phyloP scores from a whole-genome alignment of 352 stramenopile species.

The Phytophthora foliorum region DNA sequence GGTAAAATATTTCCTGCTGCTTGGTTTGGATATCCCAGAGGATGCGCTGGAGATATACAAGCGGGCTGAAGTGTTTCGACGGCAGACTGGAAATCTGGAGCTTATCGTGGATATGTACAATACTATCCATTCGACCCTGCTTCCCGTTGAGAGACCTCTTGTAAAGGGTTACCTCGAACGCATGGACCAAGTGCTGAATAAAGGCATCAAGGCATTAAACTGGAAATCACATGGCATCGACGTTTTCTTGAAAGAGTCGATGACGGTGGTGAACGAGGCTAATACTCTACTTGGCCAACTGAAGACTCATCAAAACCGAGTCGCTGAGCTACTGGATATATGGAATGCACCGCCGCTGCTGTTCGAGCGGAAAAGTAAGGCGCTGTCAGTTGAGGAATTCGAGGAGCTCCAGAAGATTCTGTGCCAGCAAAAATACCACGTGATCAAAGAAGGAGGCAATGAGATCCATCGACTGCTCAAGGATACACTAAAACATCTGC shows the following conservation, averaged over 20 bases:
- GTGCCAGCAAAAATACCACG: constrained; percentile 85
- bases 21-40: constrained; percentile 91
- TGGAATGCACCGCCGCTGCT: constrained; percentile 83
- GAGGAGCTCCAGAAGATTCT: constrained; percentile 81
- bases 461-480: constrained; percentile 92
- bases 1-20: constrained; percentile 95
- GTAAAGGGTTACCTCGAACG: constrained; percentile 90
- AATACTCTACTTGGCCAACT: constrained; percentile 88
- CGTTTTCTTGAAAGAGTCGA: constrained; percentile 91
- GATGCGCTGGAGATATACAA: constrained; percentile 94
- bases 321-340: constrained; percentile 78
- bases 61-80: constrained; percentile 91
- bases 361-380: constrained; percentile 91
- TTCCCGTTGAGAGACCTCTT: constrained; percentile 92
- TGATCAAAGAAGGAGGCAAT: constrained; percentile 91
- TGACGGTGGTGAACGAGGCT: constrained; percentile 91
- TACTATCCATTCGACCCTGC: constrained; percentile 84
- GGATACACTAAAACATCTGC: constrained; percentile 90
- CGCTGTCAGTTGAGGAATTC: constrained; percentile 85
- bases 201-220: constrained; percentile 92
- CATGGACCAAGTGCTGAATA: constrained; percentile 91
- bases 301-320: constrained; percentile 88
- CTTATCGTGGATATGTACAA: constrained; percentile 96
- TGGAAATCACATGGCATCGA: constrained; percentile 96
- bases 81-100: constrained; percentile 93